Percentiles rank a stretch among this genome's conserved stretches.
These are phyloP conservation scores for Aspergillus panamensis DNA, from an alignment of 495 filamentous ascomycete genomes.

Conservation along the genomic window DNA sequence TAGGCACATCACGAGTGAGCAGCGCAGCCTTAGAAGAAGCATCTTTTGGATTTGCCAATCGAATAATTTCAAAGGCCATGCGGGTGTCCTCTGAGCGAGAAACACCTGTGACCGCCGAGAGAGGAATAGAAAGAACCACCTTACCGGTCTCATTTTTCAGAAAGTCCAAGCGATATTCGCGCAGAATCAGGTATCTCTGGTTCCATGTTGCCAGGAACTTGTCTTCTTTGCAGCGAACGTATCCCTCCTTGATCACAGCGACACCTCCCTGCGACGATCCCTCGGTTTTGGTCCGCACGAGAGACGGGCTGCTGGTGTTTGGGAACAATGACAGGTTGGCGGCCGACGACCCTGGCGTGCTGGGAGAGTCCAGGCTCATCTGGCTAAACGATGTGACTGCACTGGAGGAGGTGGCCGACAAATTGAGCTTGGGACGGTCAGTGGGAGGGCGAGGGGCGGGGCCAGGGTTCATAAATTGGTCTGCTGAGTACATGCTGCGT, in stretches of 20 bases:
- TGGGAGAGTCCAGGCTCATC: constrained; percentile 67
- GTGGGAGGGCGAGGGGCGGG: constrained; percentile 88
- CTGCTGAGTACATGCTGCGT: constrained; percentile 58
- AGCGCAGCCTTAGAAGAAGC: constrained; percentile 55
- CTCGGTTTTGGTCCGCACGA: constrained; percentile 58
- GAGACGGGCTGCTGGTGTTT: constrained; percentile 62
- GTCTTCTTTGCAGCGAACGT: constrained; percentile 83
- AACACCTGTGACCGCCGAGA: constrained; percentile 82
- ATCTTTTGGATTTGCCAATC: constrained; percentile 61
- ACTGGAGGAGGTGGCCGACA: constrained; percentile 60
- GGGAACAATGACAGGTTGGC: constrained; percentile 52
- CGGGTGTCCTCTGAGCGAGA: constrained; percentile 80
- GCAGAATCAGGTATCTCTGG: constrained; percentile 79
- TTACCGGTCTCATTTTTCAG: constrained; percentile 85
- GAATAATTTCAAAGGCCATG: constrained; percentile 87
- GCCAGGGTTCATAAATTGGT: constrained; percentile 94
- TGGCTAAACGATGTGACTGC: constrained; percentile 76
- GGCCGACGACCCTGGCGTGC: constrained; percentile 42
- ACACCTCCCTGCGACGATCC: constrained; percentile 60
- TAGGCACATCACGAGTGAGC: constrained; percentile 67
- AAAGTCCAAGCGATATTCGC: constrained; percentile 86
- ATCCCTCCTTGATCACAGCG: constrained; percentile 82
- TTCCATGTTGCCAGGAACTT: constrained; percentile 86
- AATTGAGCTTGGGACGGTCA: constrained; percentile 73
- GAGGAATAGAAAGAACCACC: constrained; percentile 69